Evolutionary conservation across 768 basidiomycete species (phyloP).

Genomic region (Podaxis sp.): DNA sequence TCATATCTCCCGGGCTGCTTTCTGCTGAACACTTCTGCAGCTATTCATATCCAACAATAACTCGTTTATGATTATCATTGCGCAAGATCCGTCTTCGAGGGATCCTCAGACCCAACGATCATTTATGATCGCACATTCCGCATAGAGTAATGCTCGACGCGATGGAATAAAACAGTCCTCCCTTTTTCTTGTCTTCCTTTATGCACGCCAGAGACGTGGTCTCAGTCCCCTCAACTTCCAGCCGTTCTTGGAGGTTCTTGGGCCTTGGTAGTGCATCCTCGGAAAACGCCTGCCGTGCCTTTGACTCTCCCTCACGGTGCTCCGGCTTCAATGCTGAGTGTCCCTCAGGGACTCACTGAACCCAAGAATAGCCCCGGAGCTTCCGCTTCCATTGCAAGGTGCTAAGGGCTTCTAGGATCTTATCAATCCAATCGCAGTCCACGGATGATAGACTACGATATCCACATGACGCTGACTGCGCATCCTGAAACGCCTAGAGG

Average conservation of each 20-base stretch:
- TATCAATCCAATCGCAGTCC: background rate
- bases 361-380: conserved; percentile 1
- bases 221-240: background rate
- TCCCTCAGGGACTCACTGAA: background rate
- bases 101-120: background rate
- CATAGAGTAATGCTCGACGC: background rate
- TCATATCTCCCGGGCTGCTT: background rate
- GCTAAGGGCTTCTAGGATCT: background rate
- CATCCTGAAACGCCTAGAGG: background rate
- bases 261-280: background rate
- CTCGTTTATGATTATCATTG: background rate
- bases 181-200: background rate
- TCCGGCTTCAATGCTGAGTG: background rate
- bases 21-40: background rate
- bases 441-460: conserved; percentile 3
- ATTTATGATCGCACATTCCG: background rate
- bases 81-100: background rate
- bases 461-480: background rate
- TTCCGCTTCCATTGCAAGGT: background rate
- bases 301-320: background rate
- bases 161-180: background rate
- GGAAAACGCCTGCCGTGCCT: background rate
- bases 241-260: background rate
- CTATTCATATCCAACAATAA: background rate
- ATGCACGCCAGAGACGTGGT: background rate